phyloP scores from a whole-genome alignment of 2,329 filamentous ascomycete genomes.

The Fusarium pininemorale region DNA sequence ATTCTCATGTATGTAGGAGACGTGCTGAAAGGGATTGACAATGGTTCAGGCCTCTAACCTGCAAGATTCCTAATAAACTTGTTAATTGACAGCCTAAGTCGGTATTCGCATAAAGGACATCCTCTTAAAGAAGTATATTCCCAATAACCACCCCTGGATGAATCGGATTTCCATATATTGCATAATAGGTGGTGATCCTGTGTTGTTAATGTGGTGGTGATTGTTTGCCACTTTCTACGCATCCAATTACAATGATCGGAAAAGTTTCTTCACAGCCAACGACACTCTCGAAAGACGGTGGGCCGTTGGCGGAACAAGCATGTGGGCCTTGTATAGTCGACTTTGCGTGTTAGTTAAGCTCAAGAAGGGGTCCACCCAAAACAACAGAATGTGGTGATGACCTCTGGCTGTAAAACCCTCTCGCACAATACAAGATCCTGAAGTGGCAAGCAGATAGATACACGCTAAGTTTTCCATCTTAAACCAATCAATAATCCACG shows the following conservation, averaged over 20 bases:
- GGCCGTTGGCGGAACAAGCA: slow-evolving; percentile 22
- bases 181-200: neutral
- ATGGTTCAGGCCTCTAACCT: neutral
- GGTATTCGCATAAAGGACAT: neutral
- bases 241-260: neutral
- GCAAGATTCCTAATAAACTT: neutral
- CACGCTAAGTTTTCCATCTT: neutral
- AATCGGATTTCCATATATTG: neutral
- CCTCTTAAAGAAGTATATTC: neutral
- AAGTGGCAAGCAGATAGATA: slow-evolving; percentile 14
- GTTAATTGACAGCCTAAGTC: neutral
- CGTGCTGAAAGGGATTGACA: neutral
- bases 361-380: slow-evolving; percentile 20
- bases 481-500: slow-evolving; percentile 20
- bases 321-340: slow-evolving; percentile 17
- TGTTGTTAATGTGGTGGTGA: neutral
- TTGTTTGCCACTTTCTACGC: slow-evolving; percentile 3
- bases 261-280: neutral
- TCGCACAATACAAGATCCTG: neutral
- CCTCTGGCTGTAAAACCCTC: neutral
- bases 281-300: slow-evolving; percentile 17
- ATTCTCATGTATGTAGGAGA: neutral
- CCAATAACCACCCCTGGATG: neutral
- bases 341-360: slow-evolving; percentile 17
- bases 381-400: slow-evolving; percentile 14